Evolutionary conservation across 2,329 filamentous ascomycete species (phyloP).

Genomic region (Myriosclerotinia curreyana): DNA sequence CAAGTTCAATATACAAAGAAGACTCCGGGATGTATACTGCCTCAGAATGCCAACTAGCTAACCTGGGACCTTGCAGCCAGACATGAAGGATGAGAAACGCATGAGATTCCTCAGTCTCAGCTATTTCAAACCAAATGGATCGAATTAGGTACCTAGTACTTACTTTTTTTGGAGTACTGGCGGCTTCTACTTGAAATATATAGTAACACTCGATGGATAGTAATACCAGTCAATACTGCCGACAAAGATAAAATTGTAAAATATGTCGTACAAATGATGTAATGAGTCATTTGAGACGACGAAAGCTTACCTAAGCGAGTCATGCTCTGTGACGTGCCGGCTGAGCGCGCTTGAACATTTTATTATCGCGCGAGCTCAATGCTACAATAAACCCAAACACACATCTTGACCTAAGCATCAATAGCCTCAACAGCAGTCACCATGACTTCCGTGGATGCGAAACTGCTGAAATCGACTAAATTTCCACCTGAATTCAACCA

Average conservation of each 20-base stretch:
- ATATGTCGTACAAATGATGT: no score
- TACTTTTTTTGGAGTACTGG: background rate
- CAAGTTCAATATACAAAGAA: background rate
- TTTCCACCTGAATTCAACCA: conserved; percentile 90
- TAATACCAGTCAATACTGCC: background rate
- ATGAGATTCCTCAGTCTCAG: no score
- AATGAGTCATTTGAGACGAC: background rate
- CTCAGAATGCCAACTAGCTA: background rate
- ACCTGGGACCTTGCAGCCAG: no score
- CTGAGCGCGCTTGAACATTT: conserved; percentile 4
- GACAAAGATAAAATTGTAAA: no score
- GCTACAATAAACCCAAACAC: background rate
- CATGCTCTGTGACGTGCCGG: conserved; percentile 10
- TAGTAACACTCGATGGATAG: background rate
- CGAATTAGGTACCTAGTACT: background rate
- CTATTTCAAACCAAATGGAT: background rate
- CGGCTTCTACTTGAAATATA: background rate
- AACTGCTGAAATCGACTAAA: conserved; percentile 85
- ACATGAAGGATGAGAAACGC: no score
- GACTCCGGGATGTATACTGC: background rate
- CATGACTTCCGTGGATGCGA: conserved; percentile 85
- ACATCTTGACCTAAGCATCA: background rate
- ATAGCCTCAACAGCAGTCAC: background rate
- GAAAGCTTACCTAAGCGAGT: conserved; percentile 1
- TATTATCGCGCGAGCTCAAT: conserved; percentile 2